Base-by-base conservation (phyloP, 352 stramenopile species). In the Globisporangium ultimum region DNA sequence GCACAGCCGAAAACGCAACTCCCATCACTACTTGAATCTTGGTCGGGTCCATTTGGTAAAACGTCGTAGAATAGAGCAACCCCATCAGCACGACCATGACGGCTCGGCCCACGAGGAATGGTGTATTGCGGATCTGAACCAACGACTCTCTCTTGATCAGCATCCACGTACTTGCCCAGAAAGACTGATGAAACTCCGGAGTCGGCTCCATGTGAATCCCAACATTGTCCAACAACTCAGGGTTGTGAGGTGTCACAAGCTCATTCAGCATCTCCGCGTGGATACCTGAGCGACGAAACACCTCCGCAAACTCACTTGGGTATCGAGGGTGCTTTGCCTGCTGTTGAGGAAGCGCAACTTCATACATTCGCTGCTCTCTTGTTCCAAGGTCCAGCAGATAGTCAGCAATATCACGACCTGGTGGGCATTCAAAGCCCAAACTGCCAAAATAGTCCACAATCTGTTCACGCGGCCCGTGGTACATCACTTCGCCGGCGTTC, bases 401-500 rank as follows among this genome's bases (percentile, higher is more conserved):
- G 68, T 98, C 95, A 28, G 91, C 93, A n/a, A 92, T 64, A 63
- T 98, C 93, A 55, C 85, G 87, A 14, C 58, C 51, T 28, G 69
- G 62, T n/a, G 80, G 76, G 50, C 76, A 85, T 14, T 58, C 21
- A 47, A 87, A 90, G 13, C 88, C 88, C 12, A 96, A 55, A 18
- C 48, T 59, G 18, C 74, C 65, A 67, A 98, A 97, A 63, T 97
- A 97, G 24, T 65, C 61, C 21, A 80, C 50, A 0, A 66, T 77
- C 60, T 71, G 24, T 71, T 86, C 50, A 72, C 72, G 68, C 66
- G 85, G 54, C 78, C 71, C 59, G 95, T 72, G 71, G 68, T 97
- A 98, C 48, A 98, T 79, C 21, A 98, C 71, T 17, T 80, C 66
- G 36, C 95, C 93, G 18, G 95, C 76, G 67, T 91, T 90, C 21